Percentiles rank a stretch among this genome's conserved stretches.
Evolutionary conservation across 495 filamentous ascomycete genomes (phyloP).

Genomic region (Staphylotrichum longicolle): DNA sequence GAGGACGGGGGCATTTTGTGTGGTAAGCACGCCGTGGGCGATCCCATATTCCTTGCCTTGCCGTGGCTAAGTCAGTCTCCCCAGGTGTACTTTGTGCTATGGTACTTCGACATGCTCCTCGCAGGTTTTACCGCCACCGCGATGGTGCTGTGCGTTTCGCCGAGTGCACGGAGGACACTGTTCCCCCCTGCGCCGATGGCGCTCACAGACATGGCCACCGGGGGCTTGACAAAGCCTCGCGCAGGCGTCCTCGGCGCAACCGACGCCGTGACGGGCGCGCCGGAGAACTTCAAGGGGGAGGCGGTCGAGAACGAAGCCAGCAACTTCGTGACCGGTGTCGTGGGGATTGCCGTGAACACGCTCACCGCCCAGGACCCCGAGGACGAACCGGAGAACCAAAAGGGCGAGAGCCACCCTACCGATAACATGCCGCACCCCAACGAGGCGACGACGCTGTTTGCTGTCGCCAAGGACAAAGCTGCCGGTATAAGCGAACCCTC

Average conservation of each 20-base stretch:
- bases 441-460: background rate
- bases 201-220: background rate
- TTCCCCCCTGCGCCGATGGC: background rate
- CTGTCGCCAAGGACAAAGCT: constrained; percentile 3
- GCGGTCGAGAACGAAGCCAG: constrained; percentile 2
- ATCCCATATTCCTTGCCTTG: background rate
- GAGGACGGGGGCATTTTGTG: background rate
- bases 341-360: background rate
- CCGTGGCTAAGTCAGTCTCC: background rate
- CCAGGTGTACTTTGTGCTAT: constrained; percentile 2
- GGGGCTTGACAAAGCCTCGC: background rate
- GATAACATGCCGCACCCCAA: constrained; percentile 3
- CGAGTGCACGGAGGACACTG: background rate
- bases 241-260: constrained; percentile 1
- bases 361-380: background rate
- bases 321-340: background rate
- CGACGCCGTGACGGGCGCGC: background rate
- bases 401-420: constrained; percentile 1
- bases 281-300: constrained; percentile 1
- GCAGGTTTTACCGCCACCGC: background rate
- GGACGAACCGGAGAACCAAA: background rate
- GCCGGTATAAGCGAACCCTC: background rate
- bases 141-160: background rate
- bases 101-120: background rate
- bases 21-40: background rate